Evolutionary conservation across 495 filamentous ascomycete species (phyloP), one percentile per base, ranked within the genome.

Genomic region (Tuber borchii): DNA sequence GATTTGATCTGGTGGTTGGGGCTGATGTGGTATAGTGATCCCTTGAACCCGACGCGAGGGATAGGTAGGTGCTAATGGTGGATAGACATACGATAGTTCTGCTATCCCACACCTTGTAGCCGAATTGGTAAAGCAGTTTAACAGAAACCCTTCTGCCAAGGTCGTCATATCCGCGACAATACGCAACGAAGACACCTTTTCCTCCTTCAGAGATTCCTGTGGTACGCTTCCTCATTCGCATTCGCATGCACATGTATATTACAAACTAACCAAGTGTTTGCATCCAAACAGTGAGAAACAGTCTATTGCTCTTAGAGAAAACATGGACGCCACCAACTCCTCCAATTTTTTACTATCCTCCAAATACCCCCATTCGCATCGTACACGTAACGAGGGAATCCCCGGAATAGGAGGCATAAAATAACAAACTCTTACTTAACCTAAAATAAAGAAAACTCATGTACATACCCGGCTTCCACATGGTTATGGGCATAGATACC

Each of bases 61-160:
- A 69, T 16, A 26, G 37, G 22, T 69, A 37, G 37, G 34, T 69
- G 71, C 37, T 20, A 42, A 71, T 51, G 74, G 40, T 51, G 16
- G 74, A 39, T 73, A 92, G 90, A 90, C 88, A n/a, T 93, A 93
- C 82, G 91, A 93, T 80, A 83, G 84, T 31, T 84, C 86, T 45
- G 82, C 87, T 17, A 86, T 91, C 42, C 88, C 90, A 1, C 84
- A 85, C 6, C 85, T 93, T 22, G 80, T 91, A 12, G 84, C 85
- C 1, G 90, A 90, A 22, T 79, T 92, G 40, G 79, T 83, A 7
- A 84, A 87, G 72, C 84, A 91, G 6, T 89, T 92, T 76, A 83
- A 86, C 39, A 84, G 85, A 45, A 87, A 88, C 69, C 82, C 85
- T 31, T 65, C 81, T 0, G 73, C 88, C 22, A 78, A 86, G 69